These are phyloP conservation scores for Boletus subparvulus DNA, from an alignment of 768 basidiomycete species.

Conservation along the genomic window DNA sequence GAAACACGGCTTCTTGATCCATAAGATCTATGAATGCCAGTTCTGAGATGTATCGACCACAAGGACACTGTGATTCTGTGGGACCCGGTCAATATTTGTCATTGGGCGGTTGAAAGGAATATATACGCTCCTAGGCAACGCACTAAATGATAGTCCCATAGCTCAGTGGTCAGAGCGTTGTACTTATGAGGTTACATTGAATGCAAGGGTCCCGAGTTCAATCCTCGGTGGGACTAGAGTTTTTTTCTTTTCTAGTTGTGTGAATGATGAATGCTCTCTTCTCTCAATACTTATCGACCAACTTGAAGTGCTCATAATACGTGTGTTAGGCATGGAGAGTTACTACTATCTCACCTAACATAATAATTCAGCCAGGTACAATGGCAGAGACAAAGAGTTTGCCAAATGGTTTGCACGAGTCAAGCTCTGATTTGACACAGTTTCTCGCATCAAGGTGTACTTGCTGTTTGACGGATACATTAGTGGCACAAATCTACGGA, in stretches of 20 bases:
- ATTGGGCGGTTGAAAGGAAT: neutral
- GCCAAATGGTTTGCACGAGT: neutral
- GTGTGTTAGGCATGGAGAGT: no score
- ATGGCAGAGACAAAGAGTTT: neutral
- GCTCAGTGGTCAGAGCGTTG: conserved; percentile 65
- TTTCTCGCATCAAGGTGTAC: neutral
- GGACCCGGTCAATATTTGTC: neutral
- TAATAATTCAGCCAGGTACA: neutral
- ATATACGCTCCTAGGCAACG: neutral
- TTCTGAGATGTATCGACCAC: neutral
- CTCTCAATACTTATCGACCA: neutral
- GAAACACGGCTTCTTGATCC: conserved; percentile 33
- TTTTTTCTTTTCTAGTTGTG: conserved; percentile 17
- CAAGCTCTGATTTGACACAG: neutral
- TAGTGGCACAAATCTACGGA: neutral
- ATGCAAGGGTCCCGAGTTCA: conserved; percentile 66
- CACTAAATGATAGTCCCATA: conserved; percentile 42
- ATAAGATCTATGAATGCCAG: neutral
- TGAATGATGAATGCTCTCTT: neutral
- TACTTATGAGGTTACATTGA: conserved; percentile 55
- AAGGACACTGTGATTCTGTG: no score
- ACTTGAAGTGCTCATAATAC: no score
- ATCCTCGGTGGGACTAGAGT: conserved; percentile 61
- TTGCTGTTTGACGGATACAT: neutral
- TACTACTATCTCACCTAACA: neutral